phyloP scores from a whole-genome alignment of 352 stramenopile species.

The Pythium angustatum region DNA sequence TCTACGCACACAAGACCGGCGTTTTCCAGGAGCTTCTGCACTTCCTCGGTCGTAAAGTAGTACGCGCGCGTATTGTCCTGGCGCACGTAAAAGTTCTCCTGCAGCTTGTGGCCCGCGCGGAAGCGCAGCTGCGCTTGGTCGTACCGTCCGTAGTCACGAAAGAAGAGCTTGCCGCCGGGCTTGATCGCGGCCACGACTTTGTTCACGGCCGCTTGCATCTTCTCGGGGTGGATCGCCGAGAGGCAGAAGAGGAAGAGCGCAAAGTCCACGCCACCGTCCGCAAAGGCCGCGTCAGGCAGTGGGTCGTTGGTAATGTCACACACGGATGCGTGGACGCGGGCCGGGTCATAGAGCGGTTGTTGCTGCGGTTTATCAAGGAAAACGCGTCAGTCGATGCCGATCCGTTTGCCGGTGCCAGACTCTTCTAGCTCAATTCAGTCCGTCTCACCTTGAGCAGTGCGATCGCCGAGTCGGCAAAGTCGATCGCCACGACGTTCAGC shows the following conservation, averaged over 20 bases:
- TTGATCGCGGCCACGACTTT: conserved; percentile 86
- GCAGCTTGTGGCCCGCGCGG: conserved; percentile 80
- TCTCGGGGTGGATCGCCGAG: conserved; percentile 89
- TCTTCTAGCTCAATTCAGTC: too few species aligned
- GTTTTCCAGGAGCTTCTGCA: conserved; percentile 58
- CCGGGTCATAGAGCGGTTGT: conserved; percentile 78
- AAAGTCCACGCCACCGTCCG: conserved; percentile 75
- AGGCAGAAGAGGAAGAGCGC: conserved; percentile 88
- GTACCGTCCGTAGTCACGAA: conserved; percentile 95
- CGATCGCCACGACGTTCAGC: conserved; percentile 89
- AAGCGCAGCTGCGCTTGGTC: conserved; percentile 96
- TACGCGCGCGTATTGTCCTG: conserved; percentile 95
- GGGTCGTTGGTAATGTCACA: conserved; percentile 86
- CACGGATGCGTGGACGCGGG: conserved; percentile 67
- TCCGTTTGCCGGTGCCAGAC: too few species aligned
- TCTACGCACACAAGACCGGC: conserved; percentile 68
- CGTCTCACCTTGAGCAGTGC: conserved; percentile 86
- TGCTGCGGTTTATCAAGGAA: conserved; percentile 36
- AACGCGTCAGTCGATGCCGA: too few species aligned
- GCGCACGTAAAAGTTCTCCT: conserved; percentile 95
- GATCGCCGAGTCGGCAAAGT: conserved; percentile 93
- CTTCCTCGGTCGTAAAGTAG: conserved; percentile 91
- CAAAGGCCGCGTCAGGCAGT: conserved; percentile 53
- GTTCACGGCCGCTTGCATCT: conserved; percentile 82
- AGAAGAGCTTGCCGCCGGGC: conserved; percentile 85